These are phyloP conservation scores for Piloderma croceum DNA, from an alignment of 768 basidiomycete genomes.

Conservation along the genomic window DNA sequence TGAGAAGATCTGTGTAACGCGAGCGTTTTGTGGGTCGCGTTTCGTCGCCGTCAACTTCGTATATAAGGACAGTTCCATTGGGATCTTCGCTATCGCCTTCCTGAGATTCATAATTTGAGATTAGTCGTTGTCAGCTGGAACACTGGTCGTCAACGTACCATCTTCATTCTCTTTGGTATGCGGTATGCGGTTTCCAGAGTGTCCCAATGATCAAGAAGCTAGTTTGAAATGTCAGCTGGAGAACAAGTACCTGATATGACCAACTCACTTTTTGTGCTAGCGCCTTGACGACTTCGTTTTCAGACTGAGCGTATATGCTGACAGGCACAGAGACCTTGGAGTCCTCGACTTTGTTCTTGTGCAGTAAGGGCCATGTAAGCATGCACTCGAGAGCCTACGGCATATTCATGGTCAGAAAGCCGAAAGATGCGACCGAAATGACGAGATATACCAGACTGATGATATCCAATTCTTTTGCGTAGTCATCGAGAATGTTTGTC, in stretches of 20 bases:
- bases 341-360: conserved; percentile 90
- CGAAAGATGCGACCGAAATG: conserved; percentile 1
- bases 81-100: conserved; percentile 18
- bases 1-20: conserved; percentile 10
- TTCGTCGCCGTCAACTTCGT: conserved; percentile 16
- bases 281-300: conserved; percentile 49
- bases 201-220: conserved; percentile 82
- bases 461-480: conserved; percentile 64
- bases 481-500: conserved; percentile 81
- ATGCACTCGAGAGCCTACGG: conserved; percentile 61
- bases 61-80: no score
- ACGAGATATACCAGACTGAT: conserved; percentile 64
- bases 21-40: conserved; percentile 17
- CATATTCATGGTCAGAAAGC: background rate
- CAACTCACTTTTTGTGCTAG: conserved; percentile 62
- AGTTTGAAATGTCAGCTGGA: conserved; percentile 4
- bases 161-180: conserved; percentile 70
- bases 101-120: no score
- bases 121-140: no score
- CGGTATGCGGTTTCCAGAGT: conserved; percentile 72
- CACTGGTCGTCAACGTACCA: no score
- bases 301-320: conserved; percentile 43
- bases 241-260: background rate
- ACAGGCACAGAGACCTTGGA: conserved; percentile 53
- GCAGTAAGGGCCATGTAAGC: conserved; percentile 73